phyloP scores from a whole-genome alignment of 2,329 filamentous ascomycete species.

The Colletotrichum godetiae region DNA sequence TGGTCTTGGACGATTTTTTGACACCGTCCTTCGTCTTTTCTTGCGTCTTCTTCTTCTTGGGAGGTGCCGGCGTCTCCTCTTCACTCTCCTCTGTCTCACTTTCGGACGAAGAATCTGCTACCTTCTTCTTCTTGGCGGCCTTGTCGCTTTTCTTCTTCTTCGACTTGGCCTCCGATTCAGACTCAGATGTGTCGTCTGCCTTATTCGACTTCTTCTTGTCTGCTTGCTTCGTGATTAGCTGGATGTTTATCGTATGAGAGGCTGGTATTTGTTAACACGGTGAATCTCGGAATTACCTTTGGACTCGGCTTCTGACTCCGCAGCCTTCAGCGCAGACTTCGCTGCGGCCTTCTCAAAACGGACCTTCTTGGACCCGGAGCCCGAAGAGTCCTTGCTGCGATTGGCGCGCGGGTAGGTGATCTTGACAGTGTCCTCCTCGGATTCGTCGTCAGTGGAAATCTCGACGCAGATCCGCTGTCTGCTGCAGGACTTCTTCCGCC shows the following conservation, averaged over 20 bases:
- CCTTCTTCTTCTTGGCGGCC: constrained; percentile 26
- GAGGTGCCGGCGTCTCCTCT: constrained; percentile 12
- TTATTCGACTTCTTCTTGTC: constrained; percentile 1
- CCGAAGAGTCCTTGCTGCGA: constrained; percentile 5
- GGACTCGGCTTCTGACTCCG: constrained; percentile 31
- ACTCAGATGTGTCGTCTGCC: constrained; percentile 30
- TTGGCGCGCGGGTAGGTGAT: constrained; percentile 60
- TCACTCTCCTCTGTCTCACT: constrained; percentile 39
- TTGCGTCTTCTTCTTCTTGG: constrained; percentile 35
- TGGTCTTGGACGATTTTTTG: constrained; percentile 34
- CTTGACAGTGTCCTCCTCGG: constrained; percentile 59
- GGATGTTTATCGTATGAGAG: constrained; percentile 11
- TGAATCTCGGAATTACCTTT: constrained; percentile 16
- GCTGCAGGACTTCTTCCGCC: constrained; percentile 36
- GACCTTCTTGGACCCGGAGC: constrained; percentile 52
- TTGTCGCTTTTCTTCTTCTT: constrained; percentile 26
- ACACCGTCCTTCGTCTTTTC: constrained; percentile 5
- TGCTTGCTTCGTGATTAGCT: constrained; percentile 24
- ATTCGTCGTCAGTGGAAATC: constrained; percentile 63
- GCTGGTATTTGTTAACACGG: constrained; percentile 10
- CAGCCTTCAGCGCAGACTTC: constrained; percentile 52
- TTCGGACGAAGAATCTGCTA: constrained; percentile 22
- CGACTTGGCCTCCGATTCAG: constrained; percentile 22
- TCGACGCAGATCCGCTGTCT: constrained; percentile 47
- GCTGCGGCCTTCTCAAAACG: constrained; percentile 50